Conservation (phyloP, 306 rosid species). For the Quercus parvula region DNA sequence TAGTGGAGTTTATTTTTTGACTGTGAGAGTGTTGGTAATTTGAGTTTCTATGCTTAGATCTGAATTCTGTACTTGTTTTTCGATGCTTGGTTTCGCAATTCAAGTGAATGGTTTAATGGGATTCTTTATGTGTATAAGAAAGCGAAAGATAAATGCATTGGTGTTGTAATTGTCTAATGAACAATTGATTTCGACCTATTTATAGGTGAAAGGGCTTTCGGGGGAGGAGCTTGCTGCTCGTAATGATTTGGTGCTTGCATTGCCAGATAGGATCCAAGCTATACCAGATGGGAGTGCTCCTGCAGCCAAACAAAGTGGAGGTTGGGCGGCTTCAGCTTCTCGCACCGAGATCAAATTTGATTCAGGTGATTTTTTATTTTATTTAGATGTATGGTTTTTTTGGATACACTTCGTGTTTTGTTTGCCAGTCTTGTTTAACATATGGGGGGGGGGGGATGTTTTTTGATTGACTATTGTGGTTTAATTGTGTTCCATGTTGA, state of each 20-base stretch:
- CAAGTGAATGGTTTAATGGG: too few species aligned
- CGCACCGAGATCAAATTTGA: conserved; percentile 90
- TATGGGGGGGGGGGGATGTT: not conserved
- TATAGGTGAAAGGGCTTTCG: conserved; percentile 85
- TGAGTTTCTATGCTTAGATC: too few species aligned
- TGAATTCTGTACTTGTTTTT: too few species aligned
- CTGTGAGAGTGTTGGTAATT: not conserved
- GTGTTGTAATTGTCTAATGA: not conserved
- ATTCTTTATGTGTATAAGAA: not conserved
- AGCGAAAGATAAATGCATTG: not conserved
- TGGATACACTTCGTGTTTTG: not conserved
- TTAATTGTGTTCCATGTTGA: conserved; percentile 18
- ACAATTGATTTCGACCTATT: not conserved
- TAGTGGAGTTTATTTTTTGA: not conserved
- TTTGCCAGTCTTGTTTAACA: not conserved
- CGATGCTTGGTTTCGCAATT: too few species aligned
- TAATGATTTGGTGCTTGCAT: conserved; percentile 89
- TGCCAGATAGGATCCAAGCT: conserved; percentile 91
- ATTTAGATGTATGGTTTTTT: not conserved
- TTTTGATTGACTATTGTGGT: not conserved
- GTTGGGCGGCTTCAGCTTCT: conserved; percentile 89
- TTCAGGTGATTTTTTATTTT: conserved; percentile 52
- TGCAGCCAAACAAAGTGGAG: conserved; percentile 70
- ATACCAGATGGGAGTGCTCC: conserved; percentile 94
- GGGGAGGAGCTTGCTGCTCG: conserved; percentile 93